Evolutionary conservation across 2,329 filamentous ascomycete species (phyloP), one percentile per base, ranked within the genome.

Genomic region (Trichoderma sp.): DNA sequence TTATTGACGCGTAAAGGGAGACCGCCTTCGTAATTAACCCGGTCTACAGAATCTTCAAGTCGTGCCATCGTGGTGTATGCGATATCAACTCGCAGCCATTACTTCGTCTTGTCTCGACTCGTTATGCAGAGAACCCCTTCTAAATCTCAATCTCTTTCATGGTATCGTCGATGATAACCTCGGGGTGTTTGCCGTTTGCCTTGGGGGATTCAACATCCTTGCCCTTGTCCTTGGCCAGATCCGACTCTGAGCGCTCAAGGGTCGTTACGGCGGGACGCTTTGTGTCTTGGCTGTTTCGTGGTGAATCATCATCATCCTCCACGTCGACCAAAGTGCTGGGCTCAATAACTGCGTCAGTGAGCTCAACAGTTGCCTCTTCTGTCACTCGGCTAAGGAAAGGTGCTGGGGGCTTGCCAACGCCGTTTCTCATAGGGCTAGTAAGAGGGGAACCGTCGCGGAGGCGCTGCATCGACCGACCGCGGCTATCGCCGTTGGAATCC

Each of bases 381-480:
- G 90, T 87, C 16, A 95, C 92, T 71, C 90, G 85, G 60, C 91
- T 90, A 68, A 95, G 82, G 18, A 91, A 91, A 73, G 90, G 92
- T 16, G 89, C 85, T 75, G 90, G 92, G 16, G 89, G 85, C 75
- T 93, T 90, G 72, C 88, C 87, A 70, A 86, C 88, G 14, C 87
- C 85, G 1, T 90, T 86, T 69, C 87, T 83, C 76, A 88, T 91
- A 24, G 90, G 89, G 73, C 89, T 91, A 11, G 83, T 82, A 71
- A 86, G 83, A 3, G 89, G 88, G 30, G 89, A 89, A 63, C 88
- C 88, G 69, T 85, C 87, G 73, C 84, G 89, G 30, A 91, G 86
- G 55, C 91, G 86, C 74, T 93, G 90, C 77, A 92, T 86, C 46
- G 90, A 90, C 59, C 92, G 85, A 68, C 92, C 92, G 43, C 92